These are phyloP conservation scores for Curvularia hawaiiensis DNA, from an alignment of 2,329 filamentous ascomycete genomes.

Conservation along the genomic window DNA sequence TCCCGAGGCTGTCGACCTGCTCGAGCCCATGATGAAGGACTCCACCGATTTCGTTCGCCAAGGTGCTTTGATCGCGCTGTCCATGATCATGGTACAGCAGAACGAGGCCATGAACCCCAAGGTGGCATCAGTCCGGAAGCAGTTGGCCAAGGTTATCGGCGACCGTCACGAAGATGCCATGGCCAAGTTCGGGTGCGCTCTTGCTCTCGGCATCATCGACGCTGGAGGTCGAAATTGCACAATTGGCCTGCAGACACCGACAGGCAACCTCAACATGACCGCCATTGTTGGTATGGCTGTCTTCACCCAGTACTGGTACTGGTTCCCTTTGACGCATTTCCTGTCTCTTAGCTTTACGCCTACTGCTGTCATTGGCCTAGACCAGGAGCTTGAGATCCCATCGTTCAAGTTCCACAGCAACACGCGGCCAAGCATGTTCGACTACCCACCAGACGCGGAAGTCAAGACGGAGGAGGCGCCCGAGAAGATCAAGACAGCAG, in stretches of 20 bases:
- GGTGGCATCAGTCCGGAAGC: constrained; percentile 87
- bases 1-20: constrained; percentile 92
- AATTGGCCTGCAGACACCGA: constrained; percentile 96
- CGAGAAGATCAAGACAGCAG: constrained; percentile 91
- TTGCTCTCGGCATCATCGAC: constrained; percentile 96
- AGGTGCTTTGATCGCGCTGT: constrained; percentile 88
- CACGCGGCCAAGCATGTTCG: constrained; percentile 91
- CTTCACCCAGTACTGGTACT: constrained; percentile 99
- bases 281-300: constrained; percentile 98
- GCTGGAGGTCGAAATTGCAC: constrained; percentile 98
- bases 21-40: constrained; percentile 99
- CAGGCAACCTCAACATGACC: constrained; percentile 97
- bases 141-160: constrained; percentile 88
- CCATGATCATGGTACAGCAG: constrained; percentile 99
- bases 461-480: constrained; percentile 93
- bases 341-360: constrained; percentile 95
- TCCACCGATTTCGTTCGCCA: constrained; percentile 98
- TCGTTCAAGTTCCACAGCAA: constrained; percentile 96
- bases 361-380: constrained; percentile 91
- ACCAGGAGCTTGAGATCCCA: constrained; percentile 91
- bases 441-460: constrained; percentile 96
- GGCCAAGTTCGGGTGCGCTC: constrained; percentile 96
- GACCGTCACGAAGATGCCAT: constrained; percentile 98
- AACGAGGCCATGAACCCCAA: constrained; percentile 99
- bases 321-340: constrained; percentile 99